Percentiles rank a stretch among this genome's conserved stretches.
phyloP scores from a whole-genome alignment of 164 flowering plant species.

The Magnolia kwangsiensis region DNA sequence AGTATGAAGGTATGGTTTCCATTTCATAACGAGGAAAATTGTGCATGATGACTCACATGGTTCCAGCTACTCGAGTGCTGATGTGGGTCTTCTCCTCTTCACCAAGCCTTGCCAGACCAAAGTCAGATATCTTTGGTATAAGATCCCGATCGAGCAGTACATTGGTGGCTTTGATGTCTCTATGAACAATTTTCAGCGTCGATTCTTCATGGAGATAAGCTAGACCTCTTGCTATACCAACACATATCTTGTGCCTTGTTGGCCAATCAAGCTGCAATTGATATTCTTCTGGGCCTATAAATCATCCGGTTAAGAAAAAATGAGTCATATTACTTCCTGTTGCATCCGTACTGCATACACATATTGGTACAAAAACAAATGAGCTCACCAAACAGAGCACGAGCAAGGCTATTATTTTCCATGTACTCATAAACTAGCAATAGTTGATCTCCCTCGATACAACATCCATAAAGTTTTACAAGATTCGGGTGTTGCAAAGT shows the following conservation, averaged over 20 bases:
- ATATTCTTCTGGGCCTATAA: conserved; percentile 32
- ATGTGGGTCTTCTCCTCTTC: conserved; percentile 60
- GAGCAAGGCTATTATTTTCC: conserved; percentile 46
- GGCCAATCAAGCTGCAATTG: conserved; percentile 50
- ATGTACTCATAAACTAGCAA: conserved; percentile 47
- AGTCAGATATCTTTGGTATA: conserved; percentile 61
- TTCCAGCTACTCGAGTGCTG: conserved; percentile 65
- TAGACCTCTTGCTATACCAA: conserved; percentile 60
- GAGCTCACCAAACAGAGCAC: conserved; percentile 42
- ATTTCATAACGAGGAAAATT: background rate
- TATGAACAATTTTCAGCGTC: conserved; percentile 55
- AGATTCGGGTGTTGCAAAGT: conserved; percentile 42
- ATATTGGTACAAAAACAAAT: background rate
- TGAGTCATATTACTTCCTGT: background rate
- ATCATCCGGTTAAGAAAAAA: background rate
- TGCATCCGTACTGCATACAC: background rate
- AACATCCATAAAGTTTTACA: conserved; percentile 50
- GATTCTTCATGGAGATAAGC: conserved; percentile 75
- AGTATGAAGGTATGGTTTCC: background rate
- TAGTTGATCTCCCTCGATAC: conserved; percentile 50
- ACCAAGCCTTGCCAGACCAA: conserved; percentile 68
- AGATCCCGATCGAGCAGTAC: conserved; percentile 52
- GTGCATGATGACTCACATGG: conserved; percentile 31
- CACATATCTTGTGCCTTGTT: conserved; percentile 47
- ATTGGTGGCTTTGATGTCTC: conserved; percentile 68